These are phyloP conservation scores for Allantophomopsis cytisporea DNA, from an alignment of 2,329 filamentous ascomycete genomes.

Conservation along the genomic window DNA sequence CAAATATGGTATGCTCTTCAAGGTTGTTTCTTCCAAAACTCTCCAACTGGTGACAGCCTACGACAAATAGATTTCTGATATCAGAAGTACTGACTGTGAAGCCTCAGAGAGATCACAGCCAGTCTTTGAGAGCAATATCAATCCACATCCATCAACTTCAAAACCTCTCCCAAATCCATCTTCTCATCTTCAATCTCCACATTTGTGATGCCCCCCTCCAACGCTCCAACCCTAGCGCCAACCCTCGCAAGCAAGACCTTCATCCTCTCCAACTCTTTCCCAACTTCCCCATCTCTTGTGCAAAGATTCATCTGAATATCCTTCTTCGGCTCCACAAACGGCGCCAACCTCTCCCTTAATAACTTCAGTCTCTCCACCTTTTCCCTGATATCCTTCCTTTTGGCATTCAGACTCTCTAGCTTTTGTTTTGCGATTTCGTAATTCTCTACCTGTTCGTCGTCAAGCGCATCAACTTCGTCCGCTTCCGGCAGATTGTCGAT, in stretches of 20 bases:
- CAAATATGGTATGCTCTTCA: too few species aligned
- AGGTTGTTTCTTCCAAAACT: too few species aligned
- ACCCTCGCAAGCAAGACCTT: slow-evolving; percentile 48
- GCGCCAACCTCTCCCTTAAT: slow-evolving; percentile 36
- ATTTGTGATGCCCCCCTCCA: slow-evolving; percentile 6
- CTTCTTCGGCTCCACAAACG: slow-evolving; percentile 28
- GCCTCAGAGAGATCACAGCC: too few species aligned
- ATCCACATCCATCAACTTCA: slow-evolving; percentile 1
- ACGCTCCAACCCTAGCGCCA: slow-evolving; percentile 30
- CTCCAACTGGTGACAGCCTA: too few species aligned
- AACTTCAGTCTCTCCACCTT: slow-evolving; percentile 31
- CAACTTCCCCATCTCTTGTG: slow-evolving; percentile 49
- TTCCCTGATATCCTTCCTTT: slow-evolving; percentile 23
- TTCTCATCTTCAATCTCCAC: slow-evolving; percentile 5
- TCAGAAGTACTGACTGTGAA: too few species aligned
- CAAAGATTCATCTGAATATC: slow-evolving; percentile 52
- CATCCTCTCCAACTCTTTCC: slow-evolving; percentile 53
- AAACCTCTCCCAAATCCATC: slow-evolving; percentile 12
- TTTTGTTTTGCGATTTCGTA: slow-evolving; percentile 35
- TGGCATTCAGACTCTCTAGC: slow-evolving; percentile 34
- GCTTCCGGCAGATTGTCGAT: slow-evolving; percentile 15
- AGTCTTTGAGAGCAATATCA: too few species aligned
- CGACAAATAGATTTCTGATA: too few species aligned
- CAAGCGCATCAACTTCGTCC: too few species aligned
- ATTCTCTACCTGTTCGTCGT: slow-evolving; percentile 26